These are phyloP conservation scores for Dictyostelium firmibasis DNA, from an alignment of 78 protist species.

Conservation along the genomic window DNA sequence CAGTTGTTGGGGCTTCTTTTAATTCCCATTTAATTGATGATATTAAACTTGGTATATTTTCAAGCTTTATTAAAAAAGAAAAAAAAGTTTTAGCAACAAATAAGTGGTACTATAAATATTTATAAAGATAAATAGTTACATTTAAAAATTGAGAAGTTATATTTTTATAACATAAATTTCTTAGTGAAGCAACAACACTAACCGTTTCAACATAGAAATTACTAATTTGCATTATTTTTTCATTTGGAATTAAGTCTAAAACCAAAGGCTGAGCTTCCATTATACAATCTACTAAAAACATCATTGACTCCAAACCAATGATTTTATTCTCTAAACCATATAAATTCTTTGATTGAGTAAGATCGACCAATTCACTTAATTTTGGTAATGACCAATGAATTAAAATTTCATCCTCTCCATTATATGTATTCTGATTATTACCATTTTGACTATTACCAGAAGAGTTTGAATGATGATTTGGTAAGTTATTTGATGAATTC, in stretches of 20 bases:
- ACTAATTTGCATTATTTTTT: conserved; percentile 7
- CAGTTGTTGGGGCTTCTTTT: conserved; percentile 64
- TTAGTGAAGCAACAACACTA: conserved; percentile 47
- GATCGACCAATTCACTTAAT: conserved; percentile 23
- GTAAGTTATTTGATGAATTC: neutral
- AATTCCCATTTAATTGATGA: conserved; percentile 47
- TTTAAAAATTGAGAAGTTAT: conserved; percentile 45
- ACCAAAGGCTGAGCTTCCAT: conserved; percentile 73
- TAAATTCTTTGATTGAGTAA: neutral
- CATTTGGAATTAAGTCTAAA: conserved; percentile 46
- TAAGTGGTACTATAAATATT: no score
- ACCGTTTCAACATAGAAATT: conserved; percentile 64
- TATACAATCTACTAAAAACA: conserved; percentile 67
- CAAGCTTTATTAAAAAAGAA: neutral
- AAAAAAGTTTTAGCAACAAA: neutral
- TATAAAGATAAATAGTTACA: neutral
- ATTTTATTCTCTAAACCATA: conserved; percentile 51
- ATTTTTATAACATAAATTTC: conserved; percentile 62
- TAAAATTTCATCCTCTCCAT: conserved; percentile 40
- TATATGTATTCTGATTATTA: neutral
- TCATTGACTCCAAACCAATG: conserved; percentile 77
- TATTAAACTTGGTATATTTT: neutral
- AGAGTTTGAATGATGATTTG: neutral
- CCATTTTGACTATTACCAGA: neutral
- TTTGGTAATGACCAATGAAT: conserved; percentile 66